These are phyloP conservation scores for Xylariales sp. DNA, from an alignment of 2,329 filamentous ascomycete species.

Conservation along the genomic window DNA sequence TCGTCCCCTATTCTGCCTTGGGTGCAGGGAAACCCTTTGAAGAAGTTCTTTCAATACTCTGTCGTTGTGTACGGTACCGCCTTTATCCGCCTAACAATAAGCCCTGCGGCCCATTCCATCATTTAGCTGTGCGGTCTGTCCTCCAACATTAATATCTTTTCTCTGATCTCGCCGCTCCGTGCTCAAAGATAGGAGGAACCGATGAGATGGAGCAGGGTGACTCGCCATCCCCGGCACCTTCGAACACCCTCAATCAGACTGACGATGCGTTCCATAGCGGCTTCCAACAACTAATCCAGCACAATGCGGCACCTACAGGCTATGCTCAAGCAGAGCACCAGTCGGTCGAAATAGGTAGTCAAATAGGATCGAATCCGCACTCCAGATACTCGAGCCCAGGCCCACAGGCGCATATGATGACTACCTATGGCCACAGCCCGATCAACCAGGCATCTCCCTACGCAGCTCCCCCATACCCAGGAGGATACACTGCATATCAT, in stretches of 20 bases:
- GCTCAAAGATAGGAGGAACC: conserved; percentile 25
- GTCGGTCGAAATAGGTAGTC: conserved; percentile 46
- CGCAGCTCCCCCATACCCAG: conserved; percentile 40
- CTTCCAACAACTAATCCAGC: conserved; percentile 58
- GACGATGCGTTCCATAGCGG: conserved; percentile 55
- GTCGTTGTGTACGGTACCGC: conserved; percentile 14
- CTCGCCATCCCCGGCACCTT: conserved; percentile 60
- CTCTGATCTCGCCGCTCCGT: conserved; percentile 2
- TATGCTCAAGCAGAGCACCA: conserved; percentile 43
- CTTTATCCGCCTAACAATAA: conserved; percentile 20
- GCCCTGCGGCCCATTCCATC: conserved; percentile 3
- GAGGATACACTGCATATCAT: conserved; percentile 44
- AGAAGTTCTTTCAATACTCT: conserved; percentile 30
- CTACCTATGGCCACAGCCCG: conserved; percentile 45
- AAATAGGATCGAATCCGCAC: conserved; percentile 52
- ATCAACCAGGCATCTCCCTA: conserved; percentile 45
- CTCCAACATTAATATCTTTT: conserved; percentile 15
- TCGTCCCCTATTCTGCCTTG: conserved; percentile 9
- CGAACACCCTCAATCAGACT: conserved; percentile 50
- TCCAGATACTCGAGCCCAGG: conserved; percentile 55
- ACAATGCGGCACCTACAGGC: conserved; percentile 52
- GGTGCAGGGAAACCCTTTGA: conserved; percentile 28
- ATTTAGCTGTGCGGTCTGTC: conserved; percentile 13
- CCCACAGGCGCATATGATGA: conserved; percentile 46
- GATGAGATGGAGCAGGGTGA: conserved; percentile 47